Conservation (phyloP, 805 yeast species). For the Wickerhamiella parazyma region DNA sequence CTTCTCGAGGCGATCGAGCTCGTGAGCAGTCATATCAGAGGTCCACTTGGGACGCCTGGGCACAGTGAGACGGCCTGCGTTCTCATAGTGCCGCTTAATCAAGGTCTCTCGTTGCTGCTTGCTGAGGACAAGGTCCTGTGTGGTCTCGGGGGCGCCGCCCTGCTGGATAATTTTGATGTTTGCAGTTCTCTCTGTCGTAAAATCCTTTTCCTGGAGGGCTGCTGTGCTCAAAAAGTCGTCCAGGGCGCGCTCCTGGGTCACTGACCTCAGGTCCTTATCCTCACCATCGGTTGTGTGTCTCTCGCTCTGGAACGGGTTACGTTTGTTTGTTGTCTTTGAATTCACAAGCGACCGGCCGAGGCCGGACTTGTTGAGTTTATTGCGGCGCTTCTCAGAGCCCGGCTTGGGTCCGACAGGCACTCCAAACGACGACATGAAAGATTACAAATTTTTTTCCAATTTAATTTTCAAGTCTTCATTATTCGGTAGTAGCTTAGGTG, state of each 20-base stretch:
- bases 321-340: conserved; percentile 38
- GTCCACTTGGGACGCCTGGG: conserved; percentile 92
- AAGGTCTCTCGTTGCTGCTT: conserved; percentile 51
- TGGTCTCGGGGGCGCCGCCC: conserved; percentile 30
- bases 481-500: background rate
- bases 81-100: conserved; percentile 42
- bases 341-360: conserved; percentile 73
- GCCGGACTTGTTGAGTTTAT: conserved; percentile 50
- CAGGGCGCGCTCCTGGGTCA: conserved; percentile 84
- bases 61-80: conserved; percentile 50
- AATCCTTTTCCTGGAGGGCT: conserved; percentile 89
- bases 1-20: conserved; percentile 76
- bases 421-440: background rate
- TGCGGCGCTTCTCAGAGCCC: conserved; percentile 56
- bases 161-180: conserved; percentile 66
- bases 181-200: conserved; percentile 76
- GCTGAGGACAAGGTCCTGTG: conserved; percentile 46
- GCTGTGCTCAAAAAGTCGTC: conserved; percentile 95
- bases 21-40: conserved; percentile 50
- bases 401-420: conserved; percentile 68
- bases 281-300: conserved; percentile 74
- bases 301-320: conserved; percentile 66
- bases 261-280: conserved; percentile 79
- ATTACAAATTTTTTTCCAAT: background rate
- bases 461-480: too few species aligned